Evolutionary conservation across 75 land plant genomes (phyloP).

Genomic region (Cupressus sempervirens): DNA sequence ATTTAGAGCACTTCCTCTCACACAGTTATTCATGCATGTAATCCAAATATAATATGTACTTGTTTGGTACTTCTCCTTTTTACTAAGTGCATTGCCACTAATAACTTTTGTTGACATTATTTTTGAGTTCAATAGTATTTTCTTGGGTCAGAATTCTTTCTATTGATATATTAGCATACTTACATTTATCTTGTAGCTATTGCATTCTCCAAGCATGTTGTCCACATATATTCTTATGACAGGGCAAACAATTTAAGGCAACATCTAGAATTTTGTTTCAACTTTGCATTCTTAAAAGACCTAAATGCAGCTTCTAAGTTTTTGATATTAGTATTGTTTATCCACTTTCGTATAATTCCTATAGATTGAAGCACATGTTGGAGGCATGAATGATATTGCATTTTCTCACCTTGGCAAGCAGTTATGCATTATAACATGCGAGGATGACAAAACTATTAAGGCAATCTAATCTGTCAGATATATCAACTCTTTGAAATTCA

Average conservation of each 20-base stretch:
- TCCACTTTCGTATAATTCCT: background rate
- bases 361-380: conserved; percentile 21
- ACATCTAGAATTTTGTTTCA: conserved; percentile 56
- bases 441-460: conserved; percentile 26
- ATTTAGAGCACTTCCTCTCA: background rate
- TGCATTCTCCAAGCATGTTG: conserved; percentile 75
- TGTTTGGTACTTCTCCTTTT: background rate
- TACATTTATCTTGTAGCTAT: conserved; percentile 38
- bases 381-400: conserved; percentile 21
- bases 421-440: conserved; percentile 19
- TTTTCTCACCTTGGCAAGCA: conserved; percentile 17
- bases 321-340: background rate
- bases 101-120: background rate
- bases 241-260: conserved; percentile 42
- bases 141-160: background rate
- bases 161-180: background rate
- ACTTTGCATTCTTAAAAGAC: background rate
- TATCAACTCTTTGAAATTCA: background rate
- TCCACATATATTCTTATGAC: conserved; percentile 61
- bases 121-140: background rate
- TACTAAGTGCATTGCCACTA: background rate
- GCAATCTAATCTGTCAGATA: background rate
- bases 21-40: background rate
- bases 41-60: background rate
- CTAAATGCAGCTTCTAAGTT: background rate